These are phyloP conservation scores for Batkoa obscura DNA, from an alignment of 371 early-diverging fungal species.

Conservation along the genomic window DNA sequence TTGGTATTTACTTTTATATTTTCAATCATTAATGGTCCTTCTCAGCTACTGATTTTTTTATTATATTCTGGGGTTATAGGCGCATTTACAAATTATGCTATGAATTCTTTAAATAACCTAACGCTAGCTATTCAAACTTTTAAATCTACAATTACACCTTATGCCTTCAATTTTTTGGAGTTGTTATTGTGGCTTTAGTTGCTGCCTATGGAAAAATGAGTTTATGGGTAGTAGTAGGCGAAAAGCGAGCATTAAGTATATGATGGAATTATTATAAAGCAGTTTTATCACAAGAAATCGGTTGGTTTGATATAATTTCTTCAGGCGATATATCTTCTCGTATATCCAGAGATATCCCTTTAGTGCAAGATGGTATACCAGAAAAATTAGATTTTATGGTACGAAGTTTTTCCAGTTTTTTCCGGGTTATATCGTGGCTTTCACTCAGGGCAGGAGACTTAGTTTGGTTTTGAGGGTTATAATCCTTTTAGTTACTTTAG, in stretches of 20 bases:
- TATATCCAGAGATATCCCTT: conserved; percentile 58
- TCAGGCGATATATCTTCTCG: conserved; percentile 63
- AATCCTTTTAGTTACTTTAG: conserved; percentile 19
- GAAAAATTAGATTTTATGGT: conserved; percentile 9
- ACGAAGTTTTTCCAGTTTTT: conserved; percentile 8
- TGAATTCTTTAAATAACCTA: not conserved
- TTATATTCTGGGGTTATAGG: conserved; percentile 12
- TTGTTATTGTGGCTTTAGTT: conserved; percentile 28
- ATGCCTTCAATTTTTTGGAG: conserved; percentile 32
- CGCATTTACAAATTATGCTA: conserved; percentile 5
- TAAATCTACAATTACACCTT: not conserved
- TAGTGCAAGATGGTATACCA: conserved; percentile 28
- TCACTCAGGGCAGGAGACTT: conserved; percentile 39
- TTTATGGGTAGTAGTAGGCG: conserved; percentile 25
- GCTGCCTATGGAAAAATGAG: conserved; percentile 18
- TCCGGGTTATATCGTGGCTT: conserved; percentile 23
- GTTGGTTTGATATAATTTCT: conserved; percentile 56
- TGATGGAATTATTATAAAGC: conserved; percentile 26
- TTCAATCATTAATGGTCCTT: conserved; percentile 15
- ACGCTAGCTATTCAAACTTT: not conserved
- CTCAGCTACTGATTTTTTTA: conserved; percentile 20
- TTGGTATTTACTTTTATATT: conserved; percentile 14
- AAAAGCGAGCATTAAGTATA: conserved; percentile 33
- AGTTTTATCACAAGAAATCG: conserved; percentile 1
- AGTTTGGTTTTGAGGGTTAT: conserved; percentile 33